These are phyloP conservation scores for Wickerhamiella parazyma DNA, from an alignment of 805 yeast genomes.

Conservation along the genomic window DNA sequence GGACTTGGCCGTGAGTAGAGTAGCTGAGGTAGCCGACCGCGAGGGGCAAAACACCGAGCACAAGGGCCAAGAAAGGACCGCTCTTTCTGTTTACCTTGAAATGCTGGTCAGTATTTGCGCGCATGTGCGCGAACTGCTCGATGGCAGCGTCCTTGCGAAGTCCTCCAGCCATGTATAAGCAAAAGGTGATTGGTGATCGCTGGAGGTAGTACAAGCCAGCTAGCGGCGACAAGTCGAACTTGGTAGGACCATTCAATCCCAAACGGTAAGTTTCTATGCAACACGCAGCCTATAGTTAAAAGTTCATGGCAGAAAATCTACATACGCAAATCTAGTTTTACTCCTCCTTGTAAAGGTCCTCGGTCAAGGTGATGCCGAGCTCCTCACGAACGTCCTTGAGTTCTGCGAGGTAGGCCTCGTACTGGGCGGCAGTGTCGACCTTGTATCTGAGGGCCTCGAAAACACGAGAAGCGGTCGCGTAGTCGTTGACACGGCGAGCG, in stretches of 20 bases:
- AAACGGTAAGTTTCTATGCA: no score
- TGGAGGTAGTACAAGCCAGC: no score
- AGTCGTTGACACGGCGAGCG: constrained; percentile 97
- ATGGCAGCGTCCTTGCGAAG: constrained; percentile 25
- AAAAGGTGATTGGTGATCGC: constrained; percentile 5
- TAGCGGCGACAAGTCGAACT: no score
- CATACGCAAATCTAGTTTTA: neutral
- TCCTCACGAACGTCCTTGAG: constrained; percentile 82
- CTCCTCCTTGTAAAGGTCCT: constrained; percentile 49
- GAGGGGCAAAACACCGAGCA: constrained; percentile 25
- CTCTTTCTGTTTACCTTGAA: constrained; percentile 22
- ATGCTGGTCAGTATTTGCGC: constrained; percentile 21
- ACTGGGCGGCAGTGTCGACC: constrained; percentile 89
- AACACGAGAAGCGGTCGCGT: constrained; percentile 96
- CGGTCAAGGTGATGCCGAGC: constrained; percentile 85
- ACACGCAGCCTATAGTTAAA: no score
- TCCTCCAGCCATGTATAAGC: constrained; percentile 20
- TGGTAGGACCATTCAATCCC: no score
- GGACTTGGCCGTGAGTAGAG: constrained; percentile 23
- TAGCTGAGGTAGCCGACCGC: constrained; percentile 26
- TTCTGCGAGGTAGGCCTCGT: constrained; percentile 91
- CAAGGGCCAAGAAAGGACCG: constrained; percentile 22
- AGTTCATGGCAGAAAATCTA: no score
- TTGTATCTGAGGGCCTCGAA: constrained; percentile 91
- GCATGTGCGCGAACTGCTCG: constrained; percentile 26